Evolutionary conservation across 371 early-diverging fungal genomes (phyloP), one percentile per base, ranked within the genome.

Genomic region (Apophysomyces variabilis): DNA sequence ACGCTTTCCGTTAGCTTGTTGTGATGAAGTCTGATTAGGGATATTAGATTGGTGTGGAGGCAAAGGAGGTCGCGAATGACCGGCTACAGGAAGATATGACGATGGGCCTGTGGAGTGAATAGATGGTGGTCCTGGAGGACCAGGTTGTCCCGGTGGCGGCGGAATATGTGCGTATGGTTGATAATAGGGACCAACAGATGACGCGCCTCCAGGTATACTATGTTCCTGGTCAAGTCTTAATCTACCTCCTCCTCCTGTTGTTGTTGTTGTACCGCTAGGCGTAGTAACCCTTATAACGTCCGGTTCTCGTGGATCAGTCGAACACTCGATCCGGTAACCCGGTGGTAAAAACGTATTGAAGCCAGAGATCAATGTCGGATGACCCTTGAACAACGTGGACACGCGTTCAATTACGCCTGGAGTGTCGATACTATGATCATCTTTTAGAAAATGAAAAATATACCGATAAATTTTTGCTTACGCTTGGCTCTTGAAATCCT

Each of bases 341-440:
- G 95, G 93, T 7, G 99, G 99, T 60, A 99, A 74, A 75, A 99
- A 99, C 0, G 99, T 97, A 82, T 99, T 99, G 82, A 99, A 99
- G 38, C 96, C 98, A 57, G 88, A 91, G 32, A 99, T 95, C 46
- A 99, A 87, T 38, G 85, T 73, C 16, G 96, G 93, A 67, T 97
- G 95, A 39, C 94, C 96, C 57, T 91, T 87, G 74, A 99, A 99
- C 43, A 99, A 84, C 6, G 81, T 84, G 36, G 96, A 95, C 7
- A 99, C 98, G 43, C 96, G 92, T 43, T 94, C 92, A 75, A 99
- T 98, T 3, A 99, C 99, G 12, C 95, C 97, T 2, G 96, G 96
- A 0, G 99, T 98, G 72, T 97, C 96, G 66, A 99, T 96, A n/a
- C 90, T 90, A 66, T 5, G 38, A 57, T n/a, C 14, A 37, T 4